A percentile compares a stretch with the other conserved stretches of the same genome.
Evolutionary conservation across 2,329 filamentous ascomycete genomes (phyloP).

Genomic region (Lachnellula cervina): DNA sequence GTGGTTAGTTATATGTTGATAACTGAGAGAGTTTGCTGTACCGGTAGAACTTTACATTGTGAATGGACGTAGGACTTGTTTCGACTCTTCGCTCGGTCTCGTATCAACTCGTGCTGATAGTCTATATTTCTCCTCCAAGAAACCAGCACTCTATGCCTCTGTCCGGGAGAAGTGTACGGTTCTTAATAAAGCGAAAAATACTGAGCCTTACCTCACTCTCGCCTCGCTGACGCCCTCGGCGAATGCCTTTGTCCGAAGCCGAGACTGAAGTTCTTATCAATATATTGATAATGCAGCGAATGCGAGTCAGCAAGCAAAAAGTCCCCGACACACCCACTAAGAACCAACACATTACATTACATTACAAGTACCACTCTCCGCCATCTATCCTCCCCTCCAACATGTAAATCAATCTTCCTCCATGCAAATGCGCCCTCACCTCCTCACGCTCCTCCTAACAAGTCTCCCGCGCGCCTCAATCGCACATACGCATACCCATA

Average conservation of each 20-base stretch:
- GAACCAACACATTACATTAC: background rate
- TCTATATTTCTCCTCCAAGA: slow-evolving; percentile 38
- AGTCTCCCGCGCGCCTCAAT: background rate
- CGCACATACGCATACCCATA: background rate
- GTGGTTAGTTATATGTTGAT: slow-evolving; percentile 64
- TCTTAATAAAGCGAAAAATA: too few species aligned
- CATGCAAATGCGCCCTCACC: slow-evolving; percentile 4
- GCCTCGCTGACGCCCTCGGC: too few species aligned
- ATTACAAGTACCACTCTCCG: background rate
- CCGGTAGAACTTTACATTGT: slow-evolving; percentile 51
- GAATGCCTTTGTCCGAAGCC: too few species aligned
- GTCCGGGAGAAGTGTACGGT: slow-evolving; percentile 32
- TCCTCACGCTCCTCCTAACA: slow-evolving; percentile 6
- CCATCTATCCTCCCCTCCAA: background rate
- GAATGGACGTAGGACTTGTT: slow-evolving; percentile 37
- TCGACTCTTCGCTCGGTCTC: background rate
- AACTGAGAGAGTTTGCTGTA: slow-evolving; percentile 64
- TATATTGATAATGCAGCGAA: too few species aligned
- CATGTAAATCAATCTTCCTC: background rate
- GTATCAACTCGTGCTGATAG: background rate
- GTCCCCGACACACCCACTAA: background rate
- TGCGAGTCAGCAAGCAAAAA: too few species aligned
- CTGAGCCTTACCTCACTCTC: too few species aligned
- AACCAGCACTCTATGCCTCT: slow-evolving; percentile 42
- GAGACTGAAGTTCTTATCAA: too few species aligned